phyloP scores from a whole-genome alignment of 2,329 filamentous ascomycete species.

The Fusarium nygamai region DNA sequence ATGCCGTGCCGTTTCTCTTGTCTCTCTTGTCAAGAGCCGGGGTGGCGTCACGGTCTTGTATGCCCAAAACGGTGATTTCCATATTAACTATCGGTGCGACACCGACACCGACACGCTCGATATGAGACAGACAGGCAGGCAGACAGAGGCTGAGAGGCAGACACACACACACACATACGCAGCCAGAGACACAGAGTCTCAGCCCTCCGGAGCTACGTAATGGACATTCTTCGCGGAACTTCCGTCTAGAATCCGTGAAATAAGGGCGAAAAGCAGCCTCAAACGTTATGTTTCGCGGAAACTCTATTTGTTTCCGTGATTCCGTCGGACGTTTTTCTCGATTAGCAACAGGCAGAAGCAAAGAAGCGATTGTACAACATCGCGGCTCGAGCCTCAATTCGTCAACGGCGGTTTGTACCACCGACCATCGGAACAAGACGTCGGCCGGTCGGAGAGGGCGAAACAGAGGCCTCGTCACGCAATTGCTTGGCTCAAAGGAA shows the following conservation, averaged over 20 bases:
- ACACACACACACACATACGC: not conserved
- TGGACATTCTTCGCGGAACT: not conserved
- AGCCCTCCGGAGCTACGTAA: not conserved
- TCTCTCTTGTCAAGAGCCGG: slow-evolving; percentile 1
- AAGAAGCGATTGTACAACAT: not conserved
- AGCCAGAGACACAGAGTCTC: not conserved
- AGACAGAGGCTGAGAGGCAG: not conserved
- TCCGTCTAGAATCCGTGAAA: not conserved
- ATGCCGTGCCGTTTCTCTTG: not conserved
- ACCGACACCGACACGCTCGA: not conserved
- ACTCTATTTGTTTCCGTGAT: not conserved
- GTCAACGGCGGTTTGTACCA: not conserved
- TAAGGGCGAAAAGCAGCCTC: not conserved
- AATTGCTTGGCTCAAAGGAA: not conserved
- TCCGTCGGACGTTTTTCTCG: not conserved
- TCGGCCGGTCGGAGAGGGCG: not conserved
- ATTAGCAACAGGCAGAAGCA: not conserved
- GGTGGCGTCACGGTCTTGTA: slow-evolving; percentile 6
- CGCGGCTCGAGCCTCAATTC: slow-evolving; percentile 4
- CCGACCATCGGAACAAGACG: not conserved
- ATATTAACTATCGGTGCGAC: not conserved
- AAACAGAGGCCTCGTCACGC: not conserved
- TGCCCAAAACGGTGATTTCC: slow-evolving; percentile 6
- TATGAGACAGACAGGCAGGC: not conserved
- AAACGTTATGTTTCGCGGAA: not conserved